Evolutionary conservation across 345 rosid genomes (phyloP).

Genomic region (Melaleuca quinquenervia): DNA sequence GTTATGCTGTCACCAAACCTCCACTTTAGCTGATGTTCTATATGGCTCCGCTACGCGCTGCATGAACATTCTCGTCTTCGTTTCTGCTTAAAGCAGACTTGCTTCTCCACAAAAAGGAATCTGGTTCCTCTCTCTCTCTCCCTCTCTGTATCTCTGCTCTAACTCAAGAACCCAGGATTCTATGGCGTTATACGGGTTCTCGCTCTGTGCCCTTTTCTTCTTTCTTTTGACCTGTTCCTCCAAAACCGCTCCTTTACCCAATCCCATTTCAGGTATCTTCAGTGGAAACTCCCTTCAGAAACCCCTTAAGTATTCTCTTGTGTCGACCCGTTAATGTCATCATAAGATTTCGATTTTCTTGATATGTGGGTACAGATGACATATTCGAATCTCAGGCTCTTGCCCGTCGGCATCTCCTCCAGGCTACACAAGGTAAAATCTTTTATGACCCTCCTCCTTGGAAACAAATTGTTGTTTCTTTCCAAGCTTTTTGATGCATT

Average conservation of each 20-base stretch:
- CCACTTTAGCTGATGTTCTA: background rate
- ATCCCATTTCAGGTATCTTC: background rate
- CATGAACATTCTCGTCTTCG: background rate
- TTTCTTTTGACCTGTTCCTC: background rate
- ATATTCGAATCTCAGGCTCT: slow-evolving; percentile 27
- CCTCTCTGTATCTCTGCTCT: background rate
- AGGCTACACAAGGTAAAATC: slow-evolving; percentile 48
- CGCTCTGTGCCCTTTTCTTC: background rate
- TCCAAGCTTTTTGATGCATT: background rate
- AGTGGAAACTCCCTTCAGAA: background rate
- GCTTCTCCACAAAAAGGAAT: background rate
- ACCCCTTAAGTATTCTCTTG: background rate
- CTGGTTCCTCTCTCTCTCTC: background rate
- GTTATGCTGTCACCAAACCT: background rate
- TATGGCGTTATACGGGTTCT: background rate
- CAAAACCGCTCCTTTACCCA: background rate
- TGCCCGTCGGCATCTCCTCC: slow-evolving; percentile 48
- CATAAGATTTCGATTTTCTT: background rate
- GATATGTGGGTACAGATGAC: slow-evolving; percentile 14
- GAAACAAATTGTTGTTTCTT: background rate
- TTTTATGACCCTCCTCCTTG: background rate
- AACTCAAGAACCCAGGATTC: background rate
- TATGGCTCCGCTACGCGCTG: background rate
- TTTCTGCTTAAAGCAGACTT: background rate
- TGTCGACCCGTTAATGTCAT: background rate